Percentiles rank a stretch among this genome's conserved stretches.
Conservation (phyloP, 768 basidiomycete species). For the Pisolithus tinctorius region DNA sequence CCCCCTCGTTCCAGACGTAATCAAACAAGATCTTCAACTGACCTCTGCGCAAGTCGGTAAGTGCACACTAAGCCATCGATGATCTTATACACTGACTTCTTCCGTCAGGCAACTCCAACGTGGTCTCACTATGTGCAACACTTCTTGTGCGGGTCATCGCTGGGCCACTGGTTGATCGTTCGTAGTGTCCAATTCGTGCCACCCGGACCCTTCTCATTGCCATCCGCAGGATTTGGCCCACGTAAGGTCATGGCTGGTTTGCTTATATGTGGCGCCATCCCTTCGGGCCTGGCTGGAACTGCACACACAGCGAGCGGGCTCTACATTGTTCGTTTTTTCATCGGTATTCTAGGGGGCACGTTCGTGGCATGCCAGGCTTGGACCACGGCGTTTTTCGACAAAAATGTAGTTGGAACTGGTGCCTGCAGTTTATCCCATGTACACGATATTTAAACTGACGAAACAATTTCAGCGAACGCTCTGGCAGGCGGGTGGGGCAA, state of each 20-base stretch:
- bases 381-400: slow-evolving; percentile 58
- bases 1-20: slow-evolving; percentile 52
- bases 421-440: not conserved
- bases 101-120: slow-evolving; percentile 39
- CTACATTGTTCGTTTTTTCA: slow-evolving; percentile 47
- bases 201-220: not conserved
- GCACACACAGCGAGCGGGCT: slow-evolving; percentile 34
- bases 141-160: slow-evolving; percentile 40
- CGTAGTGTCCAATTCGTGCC: slow-evolving; percentile 1
- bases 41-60: slow-evolving; percentile 38
- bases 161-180: slow-evolving; percentile 45
- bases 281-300: slow-evolving; percentile 52
- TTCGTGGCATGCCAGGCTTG: slow-evolving; percentile 59
- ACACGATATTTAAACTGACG: not conserved
- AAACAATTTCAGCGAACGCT: slow-evolving; percentile 40
- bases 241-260: slow-evolving; percentile 49
- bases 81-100: not conserved
- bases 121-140: slow-evolving; percentile 41
- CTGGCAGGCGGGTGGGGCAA: slow-evolving; percentile 53
- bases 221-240: slow-evolving; percentile 35
- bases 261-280: slow-evolving; percentile 49
- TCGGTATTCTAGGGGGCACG: slow-evolving; percentile 53
- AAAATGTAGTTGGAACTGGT: slow-evolving; percentile 35
- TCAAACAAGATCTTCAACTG: slow-evolving; percentile 46
- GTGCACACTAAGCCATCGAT: not conserved